These are phyloP conservation scores for Eremochloa ophiuroides DNA, from an alignment of 176 grass and related monocot genomes.

Conservation along the genomic window DNA sequence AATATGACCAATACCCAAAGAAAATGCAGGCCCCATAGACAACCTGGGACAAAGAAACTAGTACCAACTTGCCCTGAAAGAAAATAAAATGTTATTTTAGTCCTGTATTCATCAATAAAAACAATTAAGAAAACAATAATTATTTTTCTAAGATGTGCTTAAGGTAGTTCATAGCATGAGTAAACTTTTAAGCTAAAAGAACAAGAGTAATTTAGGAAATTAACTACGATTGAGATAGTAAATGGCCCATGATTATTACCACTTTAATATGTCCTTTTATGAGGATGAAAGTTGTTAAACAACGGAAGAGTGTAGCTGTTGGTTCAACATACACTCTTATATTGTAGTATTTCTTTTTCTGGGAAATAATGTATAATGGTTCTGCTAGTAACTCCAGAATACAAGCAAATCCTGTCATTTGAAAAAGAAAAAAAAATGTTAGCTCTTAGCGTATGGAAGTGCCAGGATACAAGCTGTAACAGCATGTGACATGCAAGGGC, in stretches of 20 bases:
- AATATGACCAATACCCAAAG: constrained; percentile 89
- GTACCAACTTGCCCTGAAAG: constrained; percentile 76
- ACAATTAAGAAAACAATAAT: neutral
- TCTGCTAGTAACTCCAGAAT: constrained; percentile 90
- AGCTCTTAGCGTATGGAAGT: constrained; percentile 15
- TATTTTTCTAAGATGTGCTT: neutral
- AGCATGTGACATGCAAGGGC: neutral
- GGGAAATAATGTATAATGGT: constrained; percentile 91
- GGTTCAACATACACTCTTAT: constrained; percentile 85
- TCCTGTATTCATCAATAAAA: constrained; percentile 19
- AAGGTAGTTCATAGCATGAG: neutral
- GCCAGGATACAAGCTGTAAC: neutral
- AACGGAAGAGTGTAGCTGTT: constrained; percentile 70
- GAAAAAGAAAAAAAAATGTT: constrained; percentile 13
- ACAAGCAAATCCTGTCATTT: constrained; percentile 90
- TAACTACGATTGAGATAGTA: neutral
- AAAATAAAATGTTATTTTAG: constrained; percentile 24
- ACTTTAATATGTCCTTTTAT: constrained; percentile 54
- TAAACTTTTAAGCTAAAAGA: neutral
- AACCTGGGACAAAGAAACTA: constrained; percentile 90
- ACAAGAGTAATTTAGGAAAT: neutral
- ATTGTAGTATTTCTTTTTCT: constrained; percentile 79
- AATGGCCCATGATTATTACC: constrained; percentile 45
- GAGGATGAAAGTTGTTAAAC: constrained; percentile 78
- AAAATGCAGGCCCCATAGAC: constrained; percentile 66